Percentiles rank a stretch among this genome's conserved stretches.
Conservation (phyloP, 2,329 filamentous ascomycete species). For the Curvularia lunata region DNA sequence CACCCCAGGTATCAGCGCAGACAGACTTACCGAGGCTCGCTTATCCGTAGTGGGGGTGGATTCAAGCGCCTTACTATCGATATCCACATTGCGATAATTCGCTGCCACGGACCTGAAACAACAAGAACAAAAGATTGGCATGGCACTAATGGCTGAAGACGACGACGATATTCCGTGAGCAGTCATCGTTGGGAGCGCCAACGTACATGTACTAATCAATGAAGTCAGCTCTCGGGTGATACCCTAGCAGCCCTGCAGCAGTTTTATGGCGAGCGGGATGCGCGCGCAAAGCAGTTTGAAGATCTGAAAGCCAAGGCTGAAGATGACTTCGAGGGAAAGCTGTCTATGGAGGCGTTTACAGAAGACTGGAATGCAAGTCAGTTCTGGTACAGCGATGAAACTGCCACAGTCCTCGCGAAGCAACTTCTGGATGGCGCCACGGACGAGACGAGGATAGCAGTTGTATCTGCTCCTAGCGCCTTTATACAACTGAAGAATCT, state of each 20-base stretch:
- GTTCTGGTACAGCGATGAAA: constrained; percentile 83
- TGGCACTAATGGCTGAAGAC: constrained; percentile 34
- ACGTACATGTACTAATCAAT: constrained; percentile 25
- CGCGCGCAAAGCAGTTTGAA: constrained; percentile 69
- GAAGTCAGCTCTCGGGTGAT: constrained; percentile 68
- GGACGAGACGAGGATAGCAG: constrained; percentile 65
- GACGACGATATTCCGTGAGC: constrained; percentile 48
- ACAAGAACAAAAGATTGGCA: constrained; percentile 16
- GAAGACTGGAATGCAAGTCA: constrained; percentile 86
- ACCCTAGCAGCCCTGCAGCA: constrained; percentile 73
- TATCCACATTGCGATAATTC: constrained; percentile 19
- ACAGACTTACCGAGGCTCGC: constrained; percentile 32
- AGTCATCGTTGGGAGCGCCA: background rate
- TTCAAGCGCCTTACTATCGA: constrained; percentile 28
- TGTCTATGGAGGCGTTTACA: constrained; percentile 72
- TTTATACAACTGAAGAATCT: constrained; percentile 79
- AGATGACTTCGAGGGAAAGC: constrained; percentile 55
- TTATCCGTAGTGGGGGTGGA: constrained; percentile 36
- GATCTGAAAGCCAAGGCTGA: constrained; percentile 69
- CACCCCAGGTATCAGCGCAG: constrained; percentile 10
- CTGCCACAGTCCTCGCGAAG: constrained; percentile 67
- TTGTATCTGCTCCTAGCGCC: constrained; percentile 77
- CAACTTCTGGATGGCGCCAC: constrained; percentile 69
- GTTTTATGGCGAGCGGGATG: constrained; percentile 77
- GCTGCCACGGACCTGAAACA: background rate